phyloP scores from a whole-genome alignment of 225 moss, liverwort and hornwort species.

The Pseudisothecium myosuroides region DNA sequence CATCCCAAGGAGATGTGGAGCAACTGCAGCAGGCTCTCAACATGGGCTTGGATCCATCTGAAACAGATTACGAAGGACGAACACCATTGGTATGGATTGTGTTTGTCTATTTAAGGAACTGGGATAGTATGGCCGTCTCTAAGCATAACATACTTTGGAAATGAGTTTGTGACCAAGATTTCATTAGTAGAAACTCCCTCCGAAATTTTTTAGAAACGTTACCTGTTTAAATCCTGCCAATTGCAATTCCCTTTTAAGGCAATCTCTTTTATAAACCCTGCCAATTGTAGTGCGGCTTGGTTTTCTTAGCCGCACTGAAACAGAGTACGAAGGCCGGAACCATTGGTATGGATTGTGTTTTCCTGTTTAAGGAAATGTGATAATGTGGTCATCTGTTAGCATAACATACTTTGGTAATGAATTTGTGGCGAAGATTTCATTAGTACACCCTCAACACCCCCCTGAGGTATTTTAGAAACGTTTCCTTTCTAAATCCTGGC shows the following conservation, averaged over 20 bases:
- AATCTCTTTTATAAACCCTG: not conserved
- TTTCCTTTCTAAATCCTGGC: not conserved
- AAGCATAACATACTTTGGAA: not conserved
- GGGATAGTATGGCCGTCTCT: not conserved
- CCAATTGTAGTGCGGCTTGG: not conserved
- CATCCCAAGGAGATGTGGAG: constrained; percentile 33
- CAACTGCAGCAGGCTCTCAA: constrained; percentile 42
- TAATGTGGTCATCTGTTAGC: not conserved
- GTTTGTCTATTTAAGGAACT: not conserved
- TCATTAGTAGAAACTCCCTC: not conserved
- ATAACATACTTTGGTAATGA: not conserved
- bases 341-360: constrained; percentile 24
- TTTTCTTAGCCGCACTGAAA: not conserved
- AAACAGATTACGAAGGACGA: constrained; percentile 52
- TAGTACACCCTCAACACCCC: not conserved
- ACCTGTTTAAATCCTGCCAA: not conserved
- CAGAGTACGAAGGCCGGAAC: constrained; percentile 48
- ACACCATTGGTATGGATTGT: constrained; percentile 40
- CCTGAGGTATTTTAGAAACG: not conserved
- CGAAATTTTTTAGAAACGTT: not conserved
- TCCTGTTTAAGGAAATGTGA: not conserved
- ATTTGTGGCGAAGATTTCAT: not conserved
- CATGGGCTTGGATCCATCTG: constrained; percentile 31
- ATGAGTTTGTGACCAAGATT: not conserved
- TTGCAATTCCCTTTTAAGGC: not conserved